Percentiles rank a stretch among this genome's conserved stretches.
phyloP scores from a whole-genome alignment of 192 early-diverging fungal species.

The Dispira parvispora region DNA sequence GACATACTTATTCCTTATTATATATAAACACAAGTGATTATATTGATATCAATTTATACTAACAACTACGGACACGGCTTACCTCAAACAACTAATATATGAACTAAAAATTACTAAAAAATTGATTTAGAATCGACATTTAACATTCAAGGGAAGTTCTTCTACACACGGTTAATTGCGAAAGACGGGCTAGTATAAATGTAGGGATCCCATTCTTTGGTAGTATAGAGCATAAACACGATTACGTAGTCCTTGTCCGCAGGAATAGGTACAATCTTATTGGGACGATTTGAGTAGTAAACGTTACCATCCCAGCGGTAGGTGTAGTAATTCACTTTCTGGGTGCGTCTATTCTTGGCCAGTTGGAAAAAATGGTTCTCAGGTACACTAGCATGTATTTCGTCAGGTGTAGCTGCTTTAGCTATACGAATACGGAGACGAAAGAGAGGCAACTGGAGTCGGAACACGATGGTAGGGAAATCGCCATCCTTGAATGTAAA shows the following conservation, averaged over 20 bases:
- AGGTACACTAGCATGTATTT: neutral
- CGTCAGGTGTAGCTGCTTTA: neutral
- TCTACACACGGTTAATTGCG: constrained; percentile 18
- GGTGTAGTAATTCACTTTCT: neutral
- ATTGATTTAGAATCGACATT: too few species aligned
- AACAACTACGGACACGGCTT: too few species aligned
- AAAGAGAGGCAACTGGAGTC: neutral
- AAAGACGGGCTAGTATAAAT: constrained; percentile 1
- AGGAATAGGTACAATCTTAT: neutral
- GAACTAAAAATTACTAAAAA: too few species aligned
- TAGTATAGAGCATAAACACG: neutral
- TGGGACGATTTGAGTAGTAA: neutral
- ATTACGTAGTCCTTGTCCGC: neutral
- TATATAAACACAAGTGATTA: too few species aligned
- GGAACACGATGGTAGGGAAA: neutral
- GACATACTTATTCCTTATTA: too few species aligned
- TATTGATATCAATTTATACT: too few species aligned
- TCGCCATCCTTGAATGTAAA: too few species aligned
- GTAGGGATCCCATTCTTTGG: neutral
- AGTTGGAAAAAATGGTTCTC: constrained; percentile 1
- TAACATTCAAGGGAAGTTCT: too few species aligned
- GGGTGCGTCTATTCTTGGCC: neutral
- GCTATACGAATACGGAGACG: constrained; percentile 6
- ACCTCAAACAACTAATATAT: too few species aligned
- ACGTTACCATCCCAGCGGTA: constrained; percentile 3